phyloP scores from a whole-genome alignment of 2,329 filamentous ascomycete species.

The Alternaria panax region DNA sequence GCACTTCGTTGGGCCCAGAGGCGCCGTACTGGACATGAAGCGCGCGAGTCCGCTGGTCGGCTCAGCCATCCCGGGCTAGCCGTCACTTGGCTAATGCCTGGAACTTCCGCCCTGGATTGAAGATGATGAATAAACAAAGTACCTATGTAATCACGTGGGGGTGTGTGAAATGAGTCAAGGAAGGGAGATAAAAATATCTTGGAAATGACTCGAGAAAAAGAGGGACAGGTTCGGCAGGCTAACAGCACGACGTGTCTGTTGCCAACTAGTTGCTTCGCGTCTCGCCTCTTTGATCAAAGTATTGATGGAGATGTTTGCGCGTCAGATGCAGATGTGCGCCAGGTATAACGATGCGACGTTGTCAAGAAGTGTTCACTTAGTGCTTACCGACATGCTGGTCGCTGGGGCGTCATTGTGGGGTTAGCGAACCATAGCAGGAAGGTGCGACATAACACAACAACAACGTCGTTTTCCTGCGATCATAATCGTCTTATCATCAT shows the following conservation, averaged over 20 bases:
- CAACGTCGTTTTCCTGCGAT: too few relatives aligned
- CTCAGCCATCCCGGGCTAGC: constrained; percentile 56
- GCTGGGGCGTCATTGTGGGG: not conserved
- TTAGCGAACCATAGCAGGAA: not conserved
- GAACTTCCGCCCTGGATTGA: constrained; percentile 50
- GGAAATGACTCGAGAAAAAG: not conserved
- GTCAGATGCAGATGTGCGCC: not conserved
- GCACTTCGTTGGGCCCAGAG: constrained; percentile 24
- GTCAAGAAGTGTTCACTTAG: not conserved
- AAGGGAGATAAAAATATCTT: not conserved
- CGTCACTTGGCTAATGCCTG: constrained; percentile 57
- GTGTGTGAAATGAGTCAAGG: too few relatives aligned
- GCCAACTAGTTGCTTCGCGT: not conserved
- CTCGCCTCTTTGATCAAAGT: not conserved
- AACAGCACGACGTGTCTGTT: not conserved
- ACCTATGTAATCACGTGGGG: not conserved
- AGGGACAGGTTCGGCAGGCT: not conserved
- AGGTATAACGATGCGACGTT: not conserved
- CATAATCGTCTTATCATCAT: too few relatives aligned
- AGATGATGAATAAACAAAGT: constrained; percentile 3
- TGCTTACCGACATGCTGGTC: not conserved
- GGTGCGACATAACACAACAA: not conserved
- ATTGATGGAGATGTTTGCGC: not conserved
- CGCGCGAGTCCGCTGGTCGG: constrained; percentile 51
- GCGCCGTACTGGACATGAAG: constrained; percentile 51